A percentile compares a stretch with the other conserved stretches of the same genome.
Evolutionary conservation across 148 eudicot genomes (phyloP).

Genomic region (Bassia scoparia): DNA sequence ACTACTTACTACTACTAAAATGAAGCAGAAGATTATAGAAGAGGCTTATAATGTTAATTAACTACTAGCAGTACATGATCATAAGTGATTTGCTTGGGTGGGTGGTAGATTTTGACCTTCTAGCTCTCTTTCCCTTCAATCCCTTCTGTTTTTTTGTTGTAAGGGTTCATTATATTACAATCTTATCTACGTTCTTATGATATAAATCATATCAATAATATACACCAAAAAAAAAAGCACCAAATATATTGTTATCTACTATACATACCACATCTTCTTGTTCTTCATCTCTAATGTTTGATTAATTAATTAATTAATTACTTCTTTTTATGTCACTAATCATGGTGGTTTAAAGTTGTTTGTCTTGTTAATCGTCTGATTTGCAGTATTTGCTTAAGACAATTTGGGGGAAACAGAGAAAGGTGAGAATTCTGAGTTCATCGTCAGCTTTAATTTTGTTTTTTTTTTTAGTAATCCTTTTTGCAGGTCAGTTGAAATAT

Average conservation of each 20-base stretch:
- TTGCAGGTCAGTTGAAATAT: slow-evolving; percentile 12
- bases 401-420: slow-evolving; percentile 3
- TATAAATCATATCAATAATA: slow-evolving; percentile 25
- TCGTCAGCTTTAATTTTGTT: neutral
- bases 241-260: slow-evolving; percentile 9
- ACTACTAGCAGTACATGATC: slow-evolving; percentile 8
- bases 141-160: slow-evolving; percentile 52
- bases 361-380: neutral
- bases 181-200: slow-evolving; percentile 23
- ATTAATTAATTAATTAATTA: neutral
- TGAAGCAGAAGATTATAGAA: slow-evolving; percentile 17
- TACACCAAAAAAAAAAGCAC: slow-evolving; percentile 15
- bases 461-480: slow-evolving; percentile 1
- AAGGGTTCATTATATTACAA: slow-evolving; percentile 38
- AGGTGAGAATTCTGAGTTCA: slow-evolving; percentile 19
- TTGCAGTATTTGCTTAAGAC: slow-evolving; percentile 17
- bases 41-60: slow-evolving; percentile 16
- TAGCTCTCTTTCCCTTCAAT: slow-evolving; percentile 24
- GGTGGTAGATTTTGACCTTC: slow-evolving; percentile 28
- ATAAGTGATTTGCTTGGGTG: slow-evolving; percentile 23
- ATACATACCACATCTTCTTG: neutral
- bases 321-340: neutral
- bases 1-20: slow-evolving; percentile 18
- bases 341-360: neutral
- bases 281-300: neutral